phyloP scores from a whole-genome alignment of 1,139 yeast species.

The Magnusiomyces fungicola region DNA sequence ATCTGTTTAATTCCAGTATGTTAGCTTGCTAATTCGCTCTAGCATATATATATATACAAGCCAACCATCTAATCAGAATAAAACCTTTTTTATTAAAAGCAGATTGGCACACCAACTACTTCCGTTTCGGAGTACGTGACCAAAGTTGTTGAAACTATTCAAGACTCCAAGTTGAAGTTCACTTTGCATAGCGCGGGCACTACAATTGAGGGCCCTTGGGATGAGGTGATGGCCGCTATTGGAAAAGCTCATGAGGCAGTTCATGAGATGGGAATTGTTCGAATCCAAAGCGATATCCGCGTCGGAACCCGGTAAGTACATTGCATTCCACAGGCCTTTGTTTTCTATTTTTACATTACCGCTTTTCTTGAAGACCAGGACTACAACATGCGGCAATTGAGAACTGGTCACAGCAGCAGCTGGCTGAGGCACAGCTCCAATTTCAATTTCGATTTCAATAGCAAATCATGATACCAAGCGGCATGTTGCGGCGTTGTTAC shows the following conservation, averaged over 20 bases:
- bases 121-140: constrained; percentile 79
- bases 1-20: constrained; percentile 71
- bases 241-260: constrained; percentile 71
- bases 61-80: not conserved
- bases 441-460: too few species aligned
- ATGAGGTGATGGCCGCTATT: constrained; percentile 68
- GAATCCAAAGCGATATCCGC: constrained; percentile 80
- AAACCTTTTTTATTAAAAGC: not conserved
- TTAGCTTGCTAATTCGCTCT: constrained; percentile 13
- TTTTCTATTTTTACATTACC: too few species aligned
- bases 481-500: too few species aligned
- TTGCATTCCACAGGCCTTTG: too few species aligned
- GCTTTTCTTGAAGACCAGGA: too few species aligned
- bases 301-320: constrained; percentile 64
- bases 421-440: too few species aligned
- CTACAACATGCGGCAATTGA: too few species aligned
- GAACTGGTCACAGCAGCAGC: too few species aligned
- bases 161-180: constrained; percentile 53
- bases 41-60: not conserved
- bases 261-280: constrained; percentile 59
- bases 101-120: constrained; percentile 71
- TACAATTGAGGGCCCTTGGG: constrained; percentile 90
- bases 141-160: constrained; percentile 54
- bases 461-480: too few species aligned
- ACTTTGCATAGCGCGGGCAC: constrained; percentile 87